Conservation (phyloP, 768 basidiomycete species). For the Lepiota subincarnata region DNA sequence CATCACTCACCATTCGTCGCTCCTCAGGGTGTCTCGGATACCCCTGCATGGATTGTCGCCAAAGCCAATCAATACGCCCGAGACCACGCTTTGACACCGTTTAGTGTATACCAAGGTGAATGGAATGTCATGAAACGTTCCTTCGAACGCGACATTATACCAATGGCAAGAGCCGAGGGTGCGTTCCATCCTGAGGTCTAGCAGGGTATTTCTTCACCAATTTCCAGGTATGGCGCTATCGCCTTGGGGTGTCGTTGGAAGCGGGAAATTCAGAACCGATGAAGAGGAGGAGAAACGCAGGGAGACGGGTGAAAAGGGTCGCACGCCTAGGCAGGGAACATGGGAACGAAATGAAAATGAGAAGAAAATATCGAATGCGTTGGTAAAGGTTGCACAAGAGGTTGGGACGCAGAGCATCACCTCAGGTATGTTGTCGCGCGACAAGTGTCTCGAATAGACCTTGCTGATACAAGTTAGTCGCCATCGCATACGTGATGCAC, state of each 20-base stretch:
- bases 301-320: slow-evolving; percentile 36
- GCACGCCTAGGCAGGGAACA: slow-evolving; percentile 20
- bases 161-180: background rate
- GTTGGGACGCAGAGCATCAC: slow-evolving; percentile 45
- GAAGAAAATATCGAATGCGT: slow-evolving; percentile 34
- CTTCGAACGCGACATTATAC: slow-evolving; percentile 15
- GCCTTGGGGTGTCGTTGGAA: slow-evolving; percentile 30
- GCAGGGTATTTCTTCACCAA: slow-evolving; percentile 9
- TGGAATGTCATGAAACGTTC: slow-evolving; percentile 13
- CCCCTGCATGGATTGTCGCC: slow-evolving; percentile 11
- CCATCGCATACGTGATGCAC: slow-evolving; percentile 52
- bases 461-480: slow-evolving; percentile 26
- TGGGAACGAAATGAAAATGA: slow-evolving; percentile 49
- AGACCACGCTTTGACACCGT: slow-evolving; percentile 13
- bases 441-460: background rate
- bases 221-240: slow-evolving; percentile 30
- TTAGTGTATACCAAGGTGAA: slow-evolving; percentile 12
- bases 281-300: slow-evolving; percentile 33
- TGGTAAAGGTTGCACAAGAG: slow-evolving; percentile 48
- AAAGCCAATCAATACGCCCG: slow-evolving; percentile 16
- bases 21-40: slow-evolving; percentile 10
- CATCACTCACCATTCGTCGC: background rate
- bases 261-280: slow-evolving; percentile 49
- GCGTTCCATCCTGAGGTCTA: too few relatives aligned
- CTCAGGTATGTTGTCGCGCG: slow-evolving; percentile 31